Base-by-base conservation (phyloP, 768 basidiomycete genomes). In the Panus rudis region DNA sequence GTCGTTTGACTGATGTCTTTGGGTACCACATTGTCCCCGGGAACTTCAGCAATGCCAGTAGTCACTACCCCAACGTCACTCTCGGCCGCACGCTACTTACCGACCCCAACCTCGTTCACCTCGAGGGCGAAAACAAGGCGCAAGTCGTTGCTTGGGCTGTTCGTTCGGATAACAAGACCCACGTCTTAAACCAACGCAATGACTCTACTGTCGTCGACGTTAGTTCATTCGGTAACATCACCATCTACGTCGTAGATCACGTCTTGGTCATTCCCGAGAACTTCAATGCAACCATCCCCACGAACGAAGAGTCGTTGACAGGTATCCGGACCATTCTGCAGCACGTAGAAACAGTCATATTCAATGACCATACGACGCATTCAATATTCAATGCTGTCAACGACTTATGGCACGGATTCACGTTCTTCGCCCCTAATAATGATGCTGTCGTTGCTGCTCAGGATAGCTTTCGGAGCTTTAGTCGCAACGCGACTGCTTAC, bases 361-460 rank as follows among this genome's bases (percentile, higher is more conserved):
- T 19, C 40, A 60, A 33, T 7, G 52, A 53, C 4, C 47, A 61
- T 1, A 53, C 65, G 1, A 39, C 42, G 31, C 54, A 63, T 37
- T 65, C 64, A 0, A 57, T 61, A 4, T 46, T 59, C 28, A 44
- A 67, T 41, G 26, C 56, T 39, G 60, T 75, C 19, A 52, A 68
- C 22, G 52, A 23, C 4, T 35, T 58, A 1, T 56, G 71, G 1
- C 57, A 47, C 17, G 84, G 82, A 2, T 66, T 79, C 45, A 86
- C 85, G 1, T 48, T 85, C 30, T 84, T 86, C 52, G 75, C 77
- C 4, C 85, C 85, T 5, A 69, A 61, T 43, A 67, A 81, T 49
- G 58, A 57, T 6, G 81, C 75, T 6, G 42, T 84, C 21, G 54
- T 54, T 32, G 56, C 62, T 0, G 63, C 66, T 0, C 58, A 62